Percentiles rank a stretch among this genome's conserved stretches.
Evolutionary conservation across 2,329 filamentous ascomycete species (phyloP).

Genomic region (Trichoderma sp.): DNA sequence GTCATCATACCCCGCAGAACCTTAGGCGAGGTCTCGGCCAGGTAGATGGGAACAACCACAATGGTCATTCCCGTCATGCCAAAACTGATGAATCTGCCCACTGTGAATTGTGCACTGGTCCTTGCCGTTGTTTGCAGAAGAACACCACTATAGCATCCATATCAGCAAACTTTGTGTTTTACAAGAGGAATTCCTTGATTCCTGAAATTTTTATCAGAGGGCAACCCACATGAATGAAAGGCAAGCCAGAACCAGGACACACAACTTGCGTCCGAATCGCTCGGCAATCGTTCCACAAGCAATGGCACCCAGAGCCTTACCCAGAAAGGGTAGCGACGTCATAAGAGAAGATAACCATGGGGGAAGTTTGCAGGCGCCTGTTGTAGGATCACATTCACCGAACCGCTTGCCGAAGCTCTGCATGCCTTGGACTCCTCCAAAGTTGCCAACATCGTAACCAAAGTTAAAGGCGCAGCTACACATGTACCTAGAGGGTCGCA

Average conservation of each 20-base stretch:
- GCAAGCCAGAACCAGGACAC: constrained; percentile 9
- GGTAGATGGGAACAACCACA: constrained; percentile 33
- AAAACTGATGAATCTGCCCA: constrained; percentile 31
- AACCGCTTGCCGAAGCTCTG: constrained; percentile 27
- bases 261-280: constrained; percentile 17
- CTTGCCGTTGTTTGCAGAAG: constrained; percentile 30
- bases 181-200: neutral
- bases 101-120: constrained; percentile 31
- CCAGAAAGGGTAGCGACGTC: constrained; percentile 28
- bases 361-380: constrained; percentile 22
- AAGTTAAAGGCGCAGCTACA: constrained; percentile 29
- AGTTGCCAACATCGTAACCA: constrained; percentile 29
- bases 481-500: constrained; percentile 24
- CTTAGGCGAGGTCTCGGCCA: constrained; percentile 28
- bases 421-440: constrained; percentile 29
- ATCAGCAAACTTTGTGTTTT: neutral
- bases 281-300: constrained; percentile 19
- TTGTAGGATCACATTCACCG: constrained; percentile 24
- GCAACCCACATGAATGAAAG: constrained; percentile 18
- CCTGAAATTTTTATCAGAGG: neutral
- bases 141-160: constrained; percentile 26
- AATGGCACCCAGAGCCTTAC: constrained; percentile 23
- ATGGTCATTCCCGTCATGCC: constrained; percentile 34
- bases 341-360: constrained; percentile 27
- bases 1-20: constrained; percentile 29